Evolutionary conservation across 495 filamentous ascomycete genomes (phyloP).

Genomic region (Neurospora sp.): DNA sequence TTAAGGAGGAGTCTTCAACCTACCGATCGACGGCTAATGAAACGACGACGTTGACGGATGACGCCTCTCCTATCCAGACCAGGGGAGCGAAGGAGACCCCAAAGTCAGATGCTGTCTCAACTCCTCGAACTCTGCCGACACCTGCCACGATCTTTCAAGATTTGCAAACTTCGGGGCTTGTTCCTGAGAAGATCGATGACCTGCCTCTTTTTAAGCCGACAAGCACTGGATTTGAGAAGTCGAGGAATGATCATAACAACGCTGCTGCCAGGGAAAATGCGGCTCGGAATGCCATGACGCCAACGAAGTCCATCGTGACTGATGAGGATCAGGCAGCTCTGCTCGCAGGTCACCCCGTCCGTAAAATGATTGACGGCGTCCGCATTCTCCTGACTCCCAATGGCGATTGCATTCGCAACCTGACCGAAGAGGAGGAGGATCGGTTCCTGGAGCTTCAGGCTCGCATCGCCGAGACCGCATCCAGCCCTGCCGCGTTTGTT

Average conservation of each 20-base stretch:
- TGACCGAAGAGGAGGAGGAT: constrained; percentile 66
- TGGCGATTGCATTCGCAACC: constrained; percentile 65
- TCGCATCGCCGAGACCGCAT: constrained; percentile 34
- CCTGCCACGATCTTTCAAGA: constrained; percentile 27
- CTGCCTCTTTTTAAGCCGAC: constrained; percentile 28
- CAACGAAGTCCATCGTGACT: constrained; percentile 39
- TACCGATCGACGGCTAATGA: constrained; percentile 24
- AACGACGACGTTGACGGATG: constrained; percentile 23
- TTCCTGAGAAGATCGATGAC: constrained; percentile 16
- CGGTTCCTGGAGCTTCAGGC: constrained; percentile 67
- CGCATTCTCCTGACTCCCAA: constrained; percentile 66
- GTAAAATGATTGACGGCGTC: constrained; percentile 38
- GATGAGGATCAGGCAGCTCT: constrained; percentile 41
- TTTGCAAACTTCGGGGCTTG: constrained; percentile 15
- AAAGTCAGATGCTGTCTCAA: constrained; percentile 3
- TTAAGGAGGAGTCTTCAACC: constrained; percentile 22
- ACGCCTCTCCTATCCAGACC: constrained; percentile 6
- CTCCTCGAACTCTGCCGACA: constrained; percentile 20
- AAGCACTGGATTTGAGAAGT: constrained; percentile 10
- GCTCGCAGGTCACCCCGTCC: constrained; percentile 38
- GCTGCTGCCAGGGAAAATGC: constrained; percentile 2
- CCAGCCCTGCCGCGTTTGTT: constrained; percentile 38
- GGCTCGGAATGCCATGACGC: constrained; percentile 13
- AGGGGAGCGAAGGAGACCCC: constrained; percentile 8
- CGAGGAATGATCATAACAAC: constrained; percentile 9